Evolutionary conservation across 176 grass and related monocot species (phyloP), one percentile per base, ranked within the genome.

Genomic region (Triticum aestivum): DNA sequence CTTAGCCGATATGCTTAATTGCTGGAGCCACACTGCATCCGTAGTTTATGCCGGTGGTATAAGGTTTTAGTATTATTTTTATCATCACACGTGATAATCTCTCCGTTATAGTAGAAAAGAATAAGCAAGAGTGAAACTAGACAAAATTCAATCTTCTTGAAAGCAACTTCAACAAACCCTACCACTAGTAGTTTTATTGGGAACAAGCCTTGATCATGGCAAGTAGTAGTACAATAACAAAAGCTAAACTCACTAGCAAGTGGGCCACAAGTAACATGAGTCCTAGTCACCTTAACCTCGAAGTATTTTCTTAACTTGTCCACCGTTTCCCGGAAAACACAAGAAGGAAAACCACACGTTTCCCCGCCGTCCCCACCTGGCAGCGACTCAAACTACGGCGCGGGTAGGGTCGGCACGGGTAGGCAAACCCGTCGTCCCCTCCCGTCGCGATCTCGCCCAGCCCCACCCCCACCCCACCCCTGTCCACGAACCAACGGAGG

Each of bases 371-470:
- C 70, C 88, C 73, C 84, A 90, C 88, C 4, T 29, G 2, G 17
- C 83, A 90, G 84, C 52, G 71, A 70, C 75, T 14, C 69, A 21
- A 26, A 69, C 18, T 33, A 17, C 11, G 47, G 7, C 11, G 27
- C 23, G 41, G 41, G n/a, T 51, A 30, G 12, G 79, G 41, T 21
- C 20, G 18, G 56, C 20, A 59, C 56, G 56, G 56, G 56, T 59
- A 21, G 2, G 56, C 56, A 59, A 59, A 7, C 56, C 6, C 56
- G 51, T 54, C 51, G 51, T 18, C 51, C 51, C 51, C 15, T 54
- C 71, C 39, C 73, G 73, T 52, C 73, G 73, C 45, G 91, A 85
- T 87, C 69, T 66, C 69, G 26, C 23, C 30, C 54, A 13, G 33
- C 77, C 49, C 49, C 5, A 21, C 23, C 79, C 63, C 39, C 5